Conservation (phyloP, 2,329 filamentous ascomycete species). For the Chaetomium strumarium region DNA sequence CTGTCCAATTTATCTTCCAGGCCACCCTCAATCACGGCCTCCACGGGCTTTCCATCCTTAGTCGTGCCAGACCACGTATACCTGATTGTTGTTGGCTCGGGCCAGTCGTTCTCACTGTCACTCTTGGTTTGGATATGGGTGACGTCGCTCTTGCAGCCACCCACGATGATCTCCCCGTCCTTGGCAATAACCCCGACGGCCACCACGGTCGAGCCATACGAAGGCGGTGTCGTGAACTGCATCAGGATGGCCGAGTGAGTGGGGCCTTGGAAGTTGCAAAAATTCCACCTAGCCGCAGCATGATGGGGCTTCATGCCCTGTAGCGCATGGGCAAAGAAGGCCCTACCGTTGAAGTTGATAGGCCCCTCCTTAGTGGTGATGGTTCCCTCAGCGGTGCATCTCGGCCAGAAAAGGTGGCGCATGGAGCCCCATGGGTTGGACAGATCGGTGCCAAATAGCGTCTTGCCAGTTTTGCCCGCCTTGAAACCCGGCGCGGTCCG, state of each 20-base stretch:
- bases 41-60: conserved; percentile 67
- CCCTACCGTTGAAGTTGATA: conserved; percentile 74
- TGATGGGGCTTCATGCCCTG: conserved; percentile 99
- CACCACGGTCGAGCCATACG: conserved; percentile 81
- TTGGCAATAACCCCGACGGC: conserved; percentile 76
- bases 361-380: conserved; percentile 78
- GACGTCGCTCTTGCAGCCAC: conserved; percentile 58
- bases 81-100: conserved; percentile 69
- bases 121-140: conserved; percentile 63
- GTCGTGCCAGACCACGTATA: conserved; percentile 74
- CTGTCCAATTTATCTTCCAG: conserved; percentile 69
- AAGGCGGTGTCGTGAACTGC: conserved; percentile 91
- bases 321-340: conserved; percentile 75
- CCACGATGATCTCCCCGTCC: conserved; percentile 73
- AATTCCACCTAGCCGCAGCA: conserved; percentile 88
- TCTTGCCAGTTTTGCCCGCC: conserved; percentile 76
- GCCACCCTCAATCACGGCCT: conserved; percentile 61
- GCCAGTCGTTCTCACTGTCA: conserved; percentile 81
- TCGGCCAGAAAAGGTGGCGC: conserved; percentile 91
- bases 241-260: conserved; percentile 86
- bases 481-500: conserved; percentile 74
- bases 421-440: conserved; percentile 85
- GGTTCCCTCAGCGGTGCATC: conserved; percentile 73
- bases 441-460: conserved; percentile 80
- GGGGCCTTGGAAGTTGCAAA: conserved; percentile 82